Conservation (phyloP, 148 eudicot genomes). For the Cornus florida region DNA sequence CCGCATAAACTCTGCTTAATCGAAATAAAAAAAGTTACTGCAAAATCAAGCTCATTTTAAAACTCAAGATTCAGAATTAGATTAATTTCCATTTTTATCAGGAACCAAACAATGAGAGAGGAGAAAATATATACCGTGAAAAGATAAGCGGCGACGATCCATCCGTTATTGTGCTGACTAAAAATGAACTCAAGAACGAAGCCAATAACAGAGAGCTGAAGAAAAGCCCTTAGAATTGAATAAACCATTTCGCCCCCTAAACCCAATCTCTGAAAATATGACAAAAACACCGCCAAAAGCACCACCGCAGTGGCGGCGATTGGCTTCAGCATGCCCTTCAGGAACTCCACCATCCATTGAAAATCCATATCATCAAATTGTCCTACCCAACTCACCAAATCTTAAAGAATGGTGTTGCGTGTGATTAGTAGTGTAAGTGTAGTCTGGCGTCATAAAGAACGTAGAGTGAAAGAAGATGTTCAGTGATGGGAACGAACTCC, state of each 20-base stretch:
- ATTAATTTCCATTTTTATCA: neutral
- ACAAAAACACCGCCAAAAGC: constrained; percentile 56
- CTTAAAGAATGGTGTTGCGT: neutral
- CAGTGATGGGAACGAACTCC: too few species aligned
- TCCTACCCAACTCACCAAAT: neutral
- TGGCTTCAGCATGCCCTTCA: constrained; percentile 81
- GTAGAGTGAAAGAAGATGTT: too few species aligned
- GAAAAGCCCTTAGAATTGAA: constrained; percentile 67
- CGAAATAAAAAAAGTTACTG: too few species aligned
- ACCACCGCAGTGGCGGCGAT: constrained; percentile 70
- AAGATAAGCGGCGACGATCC: constrained; percentile 88
- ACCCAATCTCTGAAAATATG: constrained; percentile 59
- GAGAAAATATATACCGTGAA: constrained; percentile 64
- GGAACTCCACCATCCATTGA: constrained; percentile 58
- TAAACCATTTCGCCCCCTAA: constrained; percentile 70
- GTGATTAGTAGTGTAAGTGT: neutral
- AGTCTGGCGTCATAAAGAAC: too few species aligned
- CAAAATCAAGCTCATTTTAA: too few species aligned
- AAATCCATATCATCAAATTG: constrained; percentile 39
- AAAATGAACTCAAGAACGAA: constrained; percentile 94
- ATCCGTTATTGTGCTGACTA: constrained; percentile 43
- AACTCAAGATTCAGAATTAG: neutral
- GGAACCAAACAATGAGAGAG: neutral
- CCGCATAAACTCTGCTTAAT: neutral
- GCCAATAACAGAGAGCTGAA: constrained; percentile 79